Conservation (phyloP, 2,329 filamentous ascomycete species). For the Pyrenochaeta sp. region DNA sequence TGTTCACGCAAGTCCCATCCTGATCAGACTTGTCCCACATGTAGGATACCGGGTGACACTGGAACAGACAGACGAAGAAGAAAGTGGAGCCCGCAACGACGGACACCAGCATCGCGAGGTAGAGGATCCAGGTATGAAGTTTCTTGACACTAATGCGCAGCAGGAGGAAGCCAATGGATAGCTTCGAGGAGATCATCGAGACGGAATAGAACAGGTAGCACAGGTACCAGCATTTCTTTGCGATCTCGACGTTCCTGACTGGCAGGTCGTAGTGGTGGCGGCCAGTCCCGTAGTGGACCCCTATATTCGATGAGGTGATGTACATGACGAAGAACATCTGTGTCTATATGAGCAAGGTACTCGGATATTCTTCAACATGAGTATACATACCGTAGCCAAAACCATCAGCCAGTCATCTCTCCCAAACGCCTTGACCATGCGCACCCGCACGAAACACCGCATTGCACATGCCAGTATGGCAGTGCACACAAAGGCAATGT, state of each 20-base stretch:
- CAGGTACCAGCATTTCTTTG: slow-evolving; percentile 42
- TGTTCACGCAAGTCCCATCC: slow-evolving; percentile 52
- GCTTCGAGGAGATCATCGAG: slow-evolving; percentile 43
- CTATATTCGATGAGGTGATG: slow-evolving; percentile 32
- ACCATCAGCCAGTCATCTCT: slow-evolving; percentile 47
- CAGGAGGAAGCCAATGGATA: slow-evolving; percentile 44
- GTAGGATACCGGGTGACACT: slow-evolving; percentile 58
- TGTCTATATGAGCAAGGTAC: slow-evolving; percentile 5
- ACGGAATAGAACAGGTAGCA: slow-evolving; percentile 43
- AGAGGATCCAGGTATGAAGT: slow-evolving; percentile 47
- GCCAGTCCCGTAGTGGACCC: slow-evolving; percentile 41
- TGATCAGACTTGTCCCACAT: slow-evolving; percentile 56
- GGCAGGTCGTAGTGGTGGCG: slow-evolving; percentile 35
- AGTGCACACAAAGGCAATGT: slow-evolving; percentile 34
- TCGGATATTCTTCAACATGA: neutral
- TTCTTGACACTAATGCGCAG: slow-evolving; percentile 40
- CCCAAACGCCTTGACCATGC: slow-evolving; percentile 46
- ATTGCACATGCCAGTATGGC: slow-evolving; percentile 36
- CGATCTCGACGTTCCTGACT: slow-evolving; percentile 25
- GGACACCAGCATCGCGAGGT: slow-evolving; percentile 45
- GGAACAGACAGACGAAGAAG: slow-evolving; percentile 59
- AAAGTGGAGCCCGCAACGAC: slow-evolving; percentile 47
- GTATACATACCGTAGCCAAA: slow-evolving; percentile 34
- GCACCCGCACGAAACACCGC: slow-evolving; percentile 39
- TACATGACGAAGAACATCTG: slow-evolving; percentile 37